Evolutionary conservation across 768 basidiomycete genomes (phyloP), one percentile per base, ranked within the genome.

Genomic region (Russula vinacea): DNA sequence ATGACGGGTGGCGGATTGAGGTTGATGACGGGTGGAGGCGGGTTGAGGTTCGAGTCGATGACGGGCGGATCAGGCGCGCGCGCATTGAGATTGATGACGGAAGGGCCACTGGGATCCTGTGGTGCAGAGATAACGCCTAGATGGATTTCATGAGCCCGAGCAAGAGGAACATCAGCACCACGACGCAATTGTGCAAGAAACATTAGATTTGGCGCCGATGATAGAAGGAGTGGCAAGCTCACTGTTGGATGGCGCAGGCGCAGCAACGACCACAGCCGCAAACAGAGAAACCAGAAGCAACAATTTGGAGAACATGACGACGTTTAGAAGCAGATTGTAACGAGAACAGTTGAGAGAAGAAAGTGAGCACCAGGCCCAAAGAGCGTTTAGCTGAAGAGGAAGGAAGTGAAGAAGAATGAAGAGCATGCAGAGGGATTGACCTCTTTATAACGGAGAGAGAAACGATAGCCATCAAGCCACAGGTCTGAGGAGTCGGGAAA

Each of bases 291-390:
- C 33, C 8, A 58, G 32, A 40, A 66, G 26, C 17, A 65, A 19
- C 11, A 29, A 51, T 14, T 66, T 62, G 44, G 40, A 62, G 29
- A 67, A 19, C 67, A 67, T 67, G 66, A 33, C 24, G 53, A 60
- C 22, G 4, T 16, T 32, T 45, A 40, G 3, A 44, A 42, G 44
- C 14, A 56, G 45, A 60, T 37, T 33, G 6, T 50, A 44, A 16
- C 45, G 11, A 35, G 14, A 49, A 44, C 8, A 33, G 33, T 33
- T 33, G 42, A 29, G 45, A 49, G 19, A 47, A 56, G n/a, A 56
- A 65, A n/a, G 19, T 29, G 65, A 42, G 66, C 66, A 26, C 66
- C 66, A 3, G 66, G 66, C 66, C 49, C 52, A 56, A 56, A 29
- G 32, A 60, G 63, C 66, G 49, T 67, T 63, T 52, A 64, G 66